phyloP scores from a whole-genome alignment of 441 rosid species.

The Syzygium syzygioides region DNA sequence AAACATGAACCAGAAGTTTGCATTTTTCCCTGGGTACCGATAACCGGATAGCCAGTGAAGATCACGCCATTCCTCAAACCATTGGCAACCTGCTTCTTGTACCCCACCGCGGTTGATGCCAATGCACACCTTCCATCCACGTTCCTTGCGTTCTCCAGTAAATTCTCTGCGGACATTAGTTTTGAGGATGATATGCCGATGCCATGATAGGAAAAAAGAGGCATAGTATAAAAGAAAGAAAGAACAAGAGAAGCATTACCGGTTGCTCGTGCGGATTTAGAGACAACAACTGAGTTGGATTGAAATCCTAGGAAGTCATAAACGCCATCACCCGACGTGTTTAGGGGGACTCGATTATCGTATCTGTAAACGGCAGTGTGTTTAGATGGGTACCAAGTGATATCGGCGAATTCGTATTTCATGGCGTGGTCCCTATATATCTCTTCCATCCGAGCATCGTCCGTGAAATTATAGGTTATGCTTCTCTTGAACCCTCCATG shows the following conservation, averaged over 20 bases:
- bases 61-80: constrained; percentile 61
- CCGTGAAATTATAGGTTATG: constrained; percentile 57
- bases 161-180: constrained; percentile 40
- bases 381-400: constrained; percentile 83
- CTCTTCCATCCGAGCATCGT: constrained; percentile 51
- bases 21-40: constrained; percentile 70
- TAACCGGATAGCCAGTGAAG: constrained; percentile 75
- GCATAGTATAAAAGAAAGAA: not conserved
- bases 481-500: constrained; percentile 72
- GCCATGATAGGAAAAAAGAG: not conserved
- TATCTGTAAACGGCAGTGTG: constrained; percentile 64
- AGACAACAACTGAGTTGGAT: constrained; percentile 44
- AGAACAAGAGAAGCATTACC: constrained; percentile 26
- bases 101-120: constrained; percentile 44
- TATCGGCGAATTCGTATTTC: constrained; percentile 64
- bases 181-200: not conserved
- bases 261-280: constrained; percentile 46
- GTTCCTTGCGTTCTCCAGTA: constrained; percentile 35
- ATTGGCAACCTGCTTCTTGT: constrained; percentile 55
- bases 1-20: constrained; percentile 83
- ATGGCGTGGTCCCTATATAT: constrained; percentile 46
- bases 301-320: constrained; percentile 80
- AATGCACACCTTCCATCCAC: constrained; percentile 50
- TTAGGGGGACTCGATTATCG: constrained; percentile 48
- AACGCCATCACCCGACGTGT: constrained; percentile 44